A percentile compares a stretch with the other conserved stretches of the same genome.
Evolutionary conservation across 1,284 basidiomycete genomes (phyloP).

Genomic region (Trichosporon inkin): DNA sequence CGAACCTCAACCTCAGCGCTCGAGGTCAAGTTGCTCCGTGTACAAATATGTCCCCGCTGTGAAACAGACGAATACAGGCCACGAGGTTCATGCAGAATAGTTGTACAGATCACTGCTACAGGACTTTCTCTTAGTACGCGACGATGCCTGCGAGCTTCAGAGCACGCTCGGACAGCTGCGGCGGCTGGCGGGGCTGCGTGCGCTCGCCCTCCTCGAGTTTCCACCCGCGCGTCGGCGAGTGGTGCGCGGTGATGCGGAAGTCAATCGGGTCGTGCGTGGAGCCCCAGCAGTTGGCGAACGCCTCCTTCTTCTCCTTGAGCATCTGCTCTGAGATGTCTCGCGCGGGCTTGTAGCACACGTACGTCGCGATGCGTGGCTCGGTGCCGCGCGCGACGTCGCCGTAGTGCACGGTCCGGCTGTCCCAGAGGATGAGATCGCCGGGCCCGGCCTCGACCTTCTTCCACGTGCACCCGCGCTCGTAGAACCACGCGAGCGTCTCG

Average conservation of each 20-base stretch:
- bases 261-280: constrained; percentile 41
- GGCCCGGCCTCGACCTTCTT: constrained; percentile 35
- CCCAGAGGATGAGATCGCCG: constrained; percentile 43
- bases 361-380: constrained; percentile 38
- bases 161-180: constrained; percentile 25
- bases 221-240: constrained; percentile 14
- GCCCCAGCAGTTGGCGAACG: constrained; percentile 25
- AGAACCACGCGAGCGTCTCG: constrained; percentile 35
- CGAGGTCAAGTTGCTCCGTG: neutral
- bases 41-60: neutral
- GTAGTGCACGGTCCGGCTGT: constrained; percentile 35
- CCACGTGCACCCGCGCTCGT: constrained; percentile 41
- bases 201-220: constrained; percentile 30
- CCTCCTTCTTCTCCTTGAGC: constrained; percentile 26
- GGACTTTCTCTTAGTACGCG: too few species aligned
- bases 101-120: too few species aligned
- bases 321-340: constrained; percentile 27
- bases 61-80: neutral
- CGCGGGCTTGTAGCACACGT: constrained; percentile 46
- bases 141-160: constrained; percentile 30
- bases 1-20: neutral
- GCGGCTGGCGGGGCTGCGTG: constrained; percentile 15
- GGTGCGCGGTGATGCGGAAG: constrained; percentile 24
- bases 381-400: constrained; percentile 35
- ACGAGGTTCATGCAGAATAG: neutral